phyloP scores from a whole-genome alignment of 1,284 basidiomycete species.

The Papiliotrema nemorosa region DNA sequence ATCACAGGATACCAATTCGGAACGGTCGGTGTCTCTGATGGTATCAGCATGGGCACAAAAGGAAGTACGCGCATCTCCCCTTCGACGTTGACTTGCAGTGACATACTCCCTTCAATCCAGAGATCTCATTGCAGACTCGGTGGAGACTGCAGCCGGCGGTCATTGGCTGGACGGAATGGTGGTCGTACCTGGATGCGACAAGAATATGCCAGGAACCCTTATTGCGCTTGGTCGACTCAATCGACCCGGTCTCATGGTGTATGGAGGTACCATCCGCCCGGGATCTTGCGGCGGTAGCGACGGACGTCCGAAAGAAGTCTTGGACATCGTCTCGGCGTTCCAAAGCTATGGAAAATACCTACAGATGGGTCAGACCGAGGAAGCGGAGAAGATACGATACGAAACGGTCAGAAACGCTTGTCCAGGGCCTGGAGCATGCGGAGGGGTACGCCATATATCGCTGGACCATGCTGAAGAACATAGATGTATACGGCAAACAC shows the following conservation, averaged over 20 bases:
- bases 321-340: slow-evolving; percentile 94
- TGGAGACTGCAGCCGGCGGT: slow-evolving; percentile 92
- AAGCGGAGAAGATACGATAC: slow-evolving; percentile 75
- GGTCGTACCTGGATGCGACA: slow-evolving; percentile 92
- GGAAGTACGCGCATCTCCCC: slow-evolving; percentile 54
- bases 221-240: slow-evolving; percentile 92
- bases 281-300: slow-evolving; percentile 68
- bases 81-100: slow-evolving; percentile 52
- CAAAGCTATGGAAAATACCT: slow-evolving; percentile 91
- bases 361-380: slow-evolving; percentile 76
- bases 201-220: slow-evolving; percentile 95
- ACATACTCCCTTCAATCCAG: slow-evolving; percentile 91
- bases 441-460: slow-evolving; percentile 64
- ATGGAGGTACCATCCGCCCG: slow-evolving; percentile 88
- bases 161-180: slow-evolving; percentile 99
- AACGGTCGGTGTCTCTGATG: slow-evolving; percentile 94
- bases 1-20: slow-evolving; percentile 96
- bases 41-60: slow-evolving; percentile 91
- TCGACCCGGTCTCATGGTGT: slow-evolving; percentile 92
- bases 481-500: slow-evolving; percentile 87
- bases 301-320: slow-evolving; percentile 51
- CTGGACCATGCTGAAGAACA: too few relatives aligned
- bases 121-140: slow-evolving; percentile 94
- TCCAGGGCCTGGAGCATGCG: slow-evolving; percentile 92
- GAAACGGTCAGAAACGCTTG: slow-evolving; percentile 86